A percentile compares a stretch with the other conserved stretches of the same genome.
Conservation (phyloP, 345 rosid genomes). For the Melaleuca quinquenervia region DNA sequence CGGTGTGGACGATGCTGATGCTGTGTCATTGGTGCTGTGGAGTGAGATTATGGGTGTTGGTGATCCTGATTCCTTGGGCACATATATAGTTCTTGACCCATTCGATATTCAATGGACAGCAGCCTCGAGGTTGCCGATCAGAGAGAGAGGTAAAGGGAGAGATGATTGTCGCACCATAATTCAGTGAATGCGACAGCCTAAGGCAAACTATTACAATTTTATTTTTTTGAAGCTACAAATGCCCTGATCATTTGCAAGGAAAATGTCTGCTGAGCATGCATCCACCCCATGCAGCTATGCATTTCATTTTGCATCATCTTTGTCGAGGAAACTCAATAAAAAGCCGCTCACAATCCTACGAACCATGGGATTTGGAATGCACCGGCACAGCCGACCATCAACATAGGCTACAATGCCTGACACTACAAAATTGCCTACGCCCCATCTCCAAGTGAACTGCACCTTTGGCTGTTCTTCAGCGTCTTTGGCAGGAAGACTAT, state of each 20-base stretch:
- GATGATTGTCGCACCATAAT: neutral
- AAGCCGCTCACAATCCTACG: constrained; percentile 88
- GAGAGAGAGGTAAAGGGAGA: neutral
- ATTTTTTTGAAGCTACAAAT: neutral
- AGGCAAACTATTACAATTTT: neutral
- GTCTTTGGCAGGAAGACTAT: neutral
- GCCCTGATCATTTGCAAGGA: neutral
- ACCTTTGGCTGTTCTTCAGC: constrained; percentile 16
- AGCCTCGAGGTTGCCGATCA: neutral
- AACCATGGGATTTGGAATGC: constrained; percentile 81
- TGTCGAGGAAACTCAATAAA: constrained; percentile 67
- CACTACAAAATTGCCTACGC: constrained; percentile 48
- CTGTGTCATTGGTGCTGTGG: neutral
- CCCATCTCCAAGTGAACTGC: constrained; percentile 66
- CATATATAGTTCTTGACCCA: neutral
- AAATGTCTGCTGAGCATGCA: neutral
- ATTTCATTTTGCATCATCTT: constrained; percentile 18
- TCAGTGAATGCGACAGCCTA: neutral
- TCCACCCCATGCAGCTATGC: neutral
- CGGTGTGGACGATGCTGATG: neutral
- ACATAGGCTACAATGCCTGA: constrained; percentile 78
- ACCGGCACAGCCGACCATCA: constrained; percentile 81
- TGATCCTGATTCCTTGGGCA: neutral
- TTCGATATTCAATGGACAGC: neutral
- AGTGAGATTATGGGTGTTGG: neutral